A percentile compares a stretch with the other conserved stretches of the same genome.
These are phyloP conservation scores for Agrocybe pediades DNA, from an alignment of 768 basidiomycete genomes.

Conservation along the genomic window DNA sequence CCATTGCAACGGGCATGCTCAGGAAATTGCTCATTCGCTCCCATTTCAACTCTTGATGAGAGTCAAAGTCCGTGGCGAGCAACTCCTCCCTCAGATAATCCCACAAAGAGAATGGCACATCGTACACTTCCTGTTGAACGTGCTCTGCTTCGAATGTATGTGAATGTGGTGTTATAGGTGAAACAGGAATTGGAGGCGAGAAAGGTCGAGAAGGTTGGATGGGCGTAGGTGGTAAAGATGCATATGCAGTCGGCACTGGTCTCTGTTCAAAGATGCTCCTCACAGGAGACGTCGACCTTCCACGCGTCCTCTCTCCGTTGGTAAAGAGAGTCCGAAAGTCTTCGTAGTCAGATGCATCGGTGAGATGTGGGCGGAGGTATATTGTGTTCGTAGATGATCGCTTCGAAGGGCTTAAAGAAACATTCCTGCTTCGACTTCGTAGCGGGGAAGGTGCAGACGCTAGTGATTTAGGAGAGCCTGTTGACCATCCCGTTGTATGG, in stretches of 20 bases:
- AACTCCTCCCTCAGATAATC: conserved; percentile 90
- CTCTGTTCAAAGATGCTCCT: conserved; percentile 25
- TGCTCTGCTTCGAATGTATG: conserved; percentile 21
- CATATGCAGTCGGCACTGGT: conserved; percentile 54
- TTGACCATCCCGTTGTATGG: conserved; percentile 22
- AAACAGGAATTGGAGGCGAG: conserved; percentile 32
- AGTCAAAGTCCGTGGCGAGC: conserved; percentile 91
- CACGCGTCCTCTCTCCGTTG: conserved; percentile 16
- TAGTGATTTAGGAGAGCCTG: conserved; percentile 26
- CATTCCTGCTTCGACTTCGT: conserved; percentile 21
- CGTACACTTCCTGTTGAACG: conserved; percentile 21
- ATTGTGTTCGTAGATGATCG: conserved; percentile 18
- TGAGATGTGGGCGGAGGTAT: conserved; percentile 21
- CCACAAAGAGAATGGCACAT: conserved; percentile 80
- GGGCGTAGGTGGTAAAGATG: conserved; percentile 76
- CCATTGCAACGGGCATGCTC: conserved; percentile 87
- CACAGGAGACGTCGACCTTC: conserved; percentile 26
- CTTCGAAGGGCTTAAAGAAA: conserved; percentile 29
- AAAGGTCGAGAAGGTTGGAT: conserved; percentile 50
- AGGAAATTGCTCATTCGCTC: conserved; percentile 96
- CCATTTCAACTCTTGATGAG: conserved; percentile 92
- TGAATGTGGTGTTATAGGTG: conserved; percentile 27
- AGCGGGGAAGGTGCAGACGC: conserved; percentile 23
- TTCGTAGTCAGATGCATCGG: conserved; percentile 32
- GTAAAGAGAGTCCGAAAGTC: conserved; percentile 20